phyloP scores from a whole-genome alignment of 1,284 basidiomycete species.

The Phellopilus nigrolimitatus region DNA sequence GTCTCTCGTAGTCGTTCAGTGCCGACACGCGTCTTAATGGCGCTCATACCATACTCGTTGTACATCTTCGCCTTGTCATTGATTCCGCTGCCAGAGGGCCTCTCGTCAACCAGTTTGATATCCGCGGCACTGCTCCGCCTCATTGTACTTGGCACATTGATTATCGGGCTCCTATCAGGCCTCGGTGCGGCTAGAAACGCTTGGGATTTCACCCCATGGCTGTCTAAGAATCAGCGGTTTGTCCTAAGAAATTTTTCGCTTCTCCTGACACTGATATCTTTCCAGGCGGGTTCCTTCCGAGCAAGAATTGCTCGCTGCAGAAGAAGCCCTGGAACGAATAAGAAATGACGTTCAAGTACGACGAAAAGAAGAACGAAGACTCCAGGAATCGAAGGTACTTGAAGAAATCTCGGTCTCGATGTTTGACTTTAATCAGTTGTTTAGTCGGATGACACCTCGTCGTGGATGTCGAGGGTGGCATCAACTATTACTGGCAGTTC shows the following conservation, averaged over 20 bases:
- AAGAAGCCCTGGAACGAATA: slow-evolving; percentile 14
- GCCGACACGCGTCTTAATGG: slow-evolving; percentile 36
- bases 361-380: slow-evolving; percentile 8
- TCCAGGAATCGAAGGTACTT: slow-evolving; percentile 7
- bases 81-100: slow-evolving; percentile 56
- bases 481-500: slow-evolving; percentile 21
- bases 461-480: slow-evolving; percentile 25
- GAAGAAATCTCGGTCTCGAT: not conserved
- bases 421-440: not conserved
- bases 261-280: slow-evolving; percentile 21
- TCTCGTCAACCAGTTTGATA: slow-evolving; percentile 33
- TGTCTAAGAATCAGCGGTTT: slow-evolving; percentile 25
- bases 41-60: slow-evolving; percentile 45
- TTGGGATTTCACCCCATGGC: slow-evolving; percentile 42
- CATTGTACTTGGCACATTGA: slow-evolving; percentile 68
- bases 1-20: slow-evolving; percentile 29
- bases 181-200: slow-evolving; percentile 67
- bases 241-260: slow-evolving; percentile 12
- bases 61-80: slow-evolving; percentile 59
- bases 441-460: slow-evolving; percentile 18
- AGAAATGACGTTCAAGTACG: slow-evolving; percentile 14
- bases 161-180: slow-evolving; percentile 68
- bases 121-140: slow-evolving; percentile 51
- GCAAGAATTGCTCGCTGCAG: slow-evolving; percentile 10
- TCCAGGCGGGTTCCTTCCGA: slow-evolving; percentile 20